These are phyloP conservation scores for Alisma plantagoaquatica DNA, from an alignment of 106 monocot species.

Conservation along the genomic window DNA sequence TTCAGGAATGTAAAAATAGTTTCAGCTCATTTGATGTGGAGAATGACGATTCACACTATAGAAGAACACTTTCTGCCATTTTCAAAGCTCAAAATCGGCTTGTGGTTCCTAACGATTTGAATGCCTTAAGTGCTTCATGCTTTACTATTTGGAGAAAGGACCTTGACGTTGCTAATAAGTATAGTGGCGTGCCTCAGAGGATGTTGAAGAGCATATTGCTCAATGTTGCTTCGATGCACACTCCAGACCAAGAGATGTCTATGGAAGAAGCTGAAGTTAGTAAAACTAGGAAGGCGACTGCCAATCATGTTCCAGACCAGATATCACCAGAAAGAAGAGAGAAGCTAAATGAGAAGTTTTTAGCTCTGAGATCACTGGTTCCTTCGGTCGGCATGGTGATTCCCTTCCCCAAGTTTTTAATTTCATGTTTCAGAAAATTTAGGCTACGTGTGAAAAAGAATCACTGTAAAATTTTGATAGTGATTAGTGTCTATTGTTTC, in stretches of 20 bases:
- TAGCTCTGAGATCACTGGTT: constrained; percentile 50
- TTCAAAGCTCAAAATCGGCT: constrained; percentile 15
- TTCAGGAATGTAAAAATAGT: constrained; percentile 17
- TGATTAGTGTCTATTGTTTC: too few species aligned
- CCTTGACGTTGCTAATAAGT: background rate
- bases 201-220: constrained; percentile 58
- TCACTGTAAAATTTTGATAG: too few species aligned
- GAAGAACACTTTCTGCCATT: constrained; percentile 33
- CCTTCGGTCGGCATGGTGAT: constrained; percentile 86
- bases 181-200: constrained; percentile 22
- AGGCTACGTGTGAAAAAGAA: too few species aligned
- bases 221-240: constrained; percentile 22
- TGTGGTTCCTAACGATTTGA: constrained; percentile 1
- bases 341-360: constrained; percentile 80
- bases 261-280: constrained; percentile 16
- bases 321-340: constrained; percentile 61
- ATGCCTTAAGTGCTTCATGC: constrained; percentile 26
- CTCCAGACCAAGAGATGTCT: background rate
- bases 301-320: constrained; percentile 25
- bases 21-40: constrained; percentile 27
- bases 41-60: constrained; percentile 29
- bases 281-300: constrained; percentile 30
- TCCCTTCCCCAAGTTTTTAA: too few species aligned
- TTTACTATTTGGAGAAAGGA: constrained; percentile 39
- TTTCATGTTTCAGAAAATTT: too few species aligned